phyloP scores from a whole-genome alignment of 164 flowering plant genomes.

The Paratinospora sagittata region DNA sequence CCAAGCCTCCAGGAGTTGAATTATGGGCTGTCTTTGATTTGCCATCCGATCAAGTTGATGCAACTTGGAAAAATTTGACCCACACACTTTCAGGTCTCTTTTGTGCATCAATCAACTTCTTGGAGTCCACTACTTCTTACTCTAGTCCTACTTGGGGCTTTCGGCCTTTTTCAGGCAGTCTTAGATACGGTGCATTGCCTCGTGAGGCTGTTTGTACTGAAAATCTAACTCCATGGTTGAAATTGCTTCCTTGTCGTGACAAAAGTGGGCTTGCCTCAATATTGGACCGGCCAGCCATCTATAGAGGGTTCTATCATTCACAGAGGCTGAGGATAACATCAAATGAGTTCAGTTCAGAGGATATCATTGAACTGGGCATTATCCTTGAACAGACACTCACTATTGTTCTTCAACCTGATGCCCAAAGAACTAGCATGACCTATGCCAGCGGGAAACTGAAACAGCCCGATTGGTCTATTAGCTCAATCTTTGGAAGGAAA shows the following conservation, averaged over 20 bases:
- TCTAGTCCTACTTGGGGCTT: conserved; percentile 73
- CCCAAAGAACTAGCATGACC: conserved; percentile 15
- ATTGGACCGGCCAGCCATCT: conserved; percentile 85
- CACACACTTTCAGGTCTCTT: conserved; percentile 94
- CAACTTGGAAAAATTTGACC: conserved; percentile 83
- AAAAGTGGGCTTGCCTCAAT: conserved; percentile 86
- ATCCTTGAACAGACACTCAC: conserved; percentile 81
- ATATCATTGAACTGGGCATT: conserved; percentile 37
- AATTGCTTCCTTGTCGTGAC: conserved; percentile 96
- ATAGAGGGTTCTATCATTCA: conserved; percentile 88
- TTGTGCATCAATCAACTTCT: conserved; percentile 92
- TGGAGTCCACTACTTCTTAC: conserved; percentile 76
- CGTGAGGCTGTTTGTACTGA: conserved; percentile 99
- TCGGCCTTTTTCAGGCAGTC: conserved; percentile 36
- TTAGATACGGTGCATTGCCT: conserved; percentile 90
- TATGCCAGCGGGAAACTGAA: conserved; percentile 23
- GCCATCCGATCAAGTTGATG: conserved; percentile 68
- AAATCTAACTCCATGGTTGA: conserved; percentile 96
- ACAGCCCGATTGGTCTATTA: conserved; percentile 83
- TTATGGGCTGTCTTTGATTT: conserved; percentile 94
- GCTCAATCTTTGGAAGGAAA: conserved; percentile 72
- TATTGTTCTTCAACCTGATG: conserved; percentile 73
- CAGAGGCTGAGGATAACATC: conserved; percentile 65
- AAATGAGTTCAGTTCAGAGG: conserved; percentile 32
- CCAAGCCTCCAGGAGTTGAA: conserved; percentile 98